Conservation (phyloP, 306 rosid genomes). For the Pyrus bretschneideri region DNA sequence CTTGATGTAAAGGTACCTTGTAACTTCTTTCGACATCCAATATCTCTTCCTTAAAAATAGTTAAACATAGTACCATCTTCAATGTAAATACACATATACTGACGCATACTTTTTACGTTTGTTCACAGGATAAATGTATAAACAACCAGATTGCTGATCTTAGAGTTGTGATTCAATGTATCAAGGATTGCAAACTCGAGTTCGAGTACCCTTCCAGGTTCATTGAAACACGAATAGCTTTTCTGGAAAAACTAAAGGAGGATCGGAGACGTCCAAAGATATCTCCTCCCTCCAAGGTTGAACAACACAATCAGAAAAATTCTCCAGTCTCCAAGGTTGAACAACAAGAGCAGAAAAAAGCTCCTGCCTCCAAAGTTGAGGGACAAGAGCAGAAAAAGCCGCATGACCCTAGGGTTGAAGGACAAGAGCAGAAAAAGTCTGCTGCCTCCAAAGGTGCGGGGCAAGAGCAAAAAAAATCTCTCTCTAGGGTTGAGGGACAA, state of each 20-base stretch:
- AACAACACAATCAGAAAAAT: background rate
- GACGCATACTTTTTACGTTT: background rate
- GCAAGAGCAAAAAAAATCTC: background rate
- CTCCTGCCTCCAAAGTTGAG: background rate
- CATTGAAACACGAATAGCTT: conserved; percentile 21
- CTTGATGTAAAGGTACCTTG: conserved; percentile 24
- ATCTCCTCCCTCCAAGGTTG: background rate
- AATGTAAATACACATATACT: background rate
- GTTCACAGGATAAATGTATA: conserved; percentile 29
- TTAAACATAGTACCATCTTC: background rate
- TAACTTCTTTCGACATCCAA: background rate
- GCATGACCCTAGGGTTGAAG: background rate
- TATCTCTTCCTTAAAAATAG: background rate
- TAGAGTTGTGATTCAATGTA: conserved; percentile 26
- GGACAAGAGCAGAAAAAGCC: background rate
- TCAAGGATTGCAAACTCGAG: conserved; percentile 38
- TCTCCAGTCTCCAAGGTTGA: background rate
- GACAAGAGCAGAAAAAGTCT: background rate
- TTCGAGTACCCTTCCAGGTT: conserved; percentile 17
- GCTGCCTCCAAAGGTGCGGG: background rate
- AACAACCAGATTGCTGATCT: conserved; percentile 35
- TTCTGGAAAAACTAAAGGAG: conserved; percentile 18
- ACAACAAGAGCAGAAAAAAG: background rate
- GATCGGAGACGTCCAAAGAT: background rate
- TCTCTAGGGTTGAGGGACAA: background rate